Evolutionary conservation across 257 asterid genomes (phyloP), one percentile per base, ranked within the genome.

Genomic region (Nicotiana otophora): DNA sequence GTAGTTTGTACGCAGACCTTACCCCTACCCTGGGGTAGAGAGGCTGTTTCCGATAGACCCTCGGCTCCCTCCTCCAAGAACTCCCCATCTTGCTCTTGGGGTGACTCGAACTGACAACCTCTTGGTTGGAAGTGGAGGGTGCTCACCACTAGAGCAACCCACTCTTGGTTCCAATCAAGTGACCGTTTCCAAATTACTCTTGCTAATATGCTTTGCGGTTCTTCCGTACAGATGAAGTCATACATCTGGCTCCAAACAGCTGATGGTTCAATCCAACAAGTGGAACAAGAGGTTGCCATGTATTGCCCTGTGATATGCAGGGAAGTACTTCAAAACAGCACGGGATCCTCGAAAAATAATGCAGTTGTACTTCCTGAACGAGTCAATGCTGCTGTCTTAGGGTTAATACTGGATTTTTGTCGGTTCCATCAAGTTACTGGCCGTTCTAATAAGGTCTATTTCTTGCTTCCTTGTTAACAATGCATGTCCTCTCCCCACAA

Each of bases 261-360:
- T 75, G 91, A 86, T 88, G 91, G 88, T 81, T 83, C 91, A 46
- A 88, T 88, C 79, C 91, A 86, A 86, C 88, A 88, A 88, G 91
- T 88, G 85, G 91, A 88, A 82, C 86, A 86, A 86, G 89, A 88
- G 83, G 91, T 86, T 64, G 91, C 91, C 36, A 86, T 86, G 89
- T 88, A 86, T 84, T 88, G 91, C 75, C 91, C 91, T 9, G 78
- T 88, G 91, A 88, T 88, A 84, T 86, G 87, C 81, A 84, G 83
- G 63, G 91, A 88, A 84, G 85, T 88, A 51, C 83, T 70, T 84
- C 91, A 88, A 19, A 82, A 84, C 11, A 85, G 91, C 84, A 83
- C 78, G 85, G 91, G 91, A 31, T 86, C 89, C 23, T 84, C 89
- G 15, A 88, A 84, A 86, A 88, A 86, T 83, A 81, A 83, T 82